Percentiles rank a stretch among this genome's conserved stretches.
phyloP scores from a whole-genome alignment of 1,284 basidiomycete species.

The Neotropicomus parvogracilis region DNA sequence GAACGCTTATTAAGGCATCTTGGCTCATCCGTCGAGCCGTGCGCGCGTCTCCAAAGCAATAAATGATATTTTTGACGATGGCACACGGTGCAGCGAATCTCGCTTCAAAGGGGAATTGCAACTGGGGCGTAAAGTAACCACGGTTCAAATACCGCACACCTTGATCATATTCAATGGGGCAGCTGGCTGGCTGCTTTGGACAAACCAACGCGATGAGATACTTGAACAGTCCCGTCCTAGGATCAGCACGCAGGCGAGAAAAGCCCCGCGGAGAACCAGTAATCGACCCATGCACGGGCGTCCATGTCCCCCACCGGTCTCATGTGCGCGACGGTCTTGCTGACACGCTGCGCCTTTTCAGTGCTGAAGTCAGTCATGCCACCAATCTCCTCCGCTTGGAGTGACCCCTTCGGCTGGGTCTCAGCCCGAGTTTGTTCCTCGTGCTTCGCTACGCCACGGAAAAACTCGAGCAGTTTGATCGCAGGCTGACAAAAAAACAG shows the following conservation, averaged over 20 bases:
- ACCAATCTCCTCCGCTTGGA: conserved; percentile 5
- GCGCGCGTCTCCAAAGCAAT: no score
- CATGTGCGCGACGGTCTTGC: conserved; percentile 16
- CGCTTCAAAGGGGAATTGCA: no score
- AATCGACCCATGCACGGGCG: conserved; percentile 18
- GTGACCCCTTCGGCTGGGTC: neutral
- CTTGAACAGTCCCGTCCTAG: no score
- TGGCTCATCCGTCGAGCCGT: no score
- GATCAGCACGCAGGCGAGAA: conserved; percentile 4
- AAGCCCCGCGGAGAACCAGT: conserved; percentile 16
- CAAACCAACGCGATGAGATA: no score
- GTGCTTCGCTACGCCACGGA: conserved; percentile 6
- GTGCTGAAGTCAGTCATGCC: conserved; percentile 11
- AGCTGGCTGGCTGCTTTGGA: no score
- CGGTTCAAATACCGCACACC: neutral
- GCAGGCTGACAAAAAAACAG: conserved; percentile 19
- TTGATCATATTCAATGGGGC: conserved; percentile 17
- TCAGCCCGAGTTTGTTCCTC: neutral
- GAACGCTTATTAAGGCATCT: no score
- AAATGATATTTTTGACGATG: no score
- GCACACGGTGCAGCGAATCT: no score
- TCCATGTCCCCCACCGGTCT: conserved; percentile 14
- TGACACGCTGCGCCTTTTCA: conserved; percentile 6
- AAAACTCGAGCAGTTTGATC: conserved; percentile 25
- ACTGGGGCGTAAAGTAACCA: no score